Evolutionary conservation across 306 rosid species (phyloP).

Genomic region (Gastrolobium villosum): DNA sequence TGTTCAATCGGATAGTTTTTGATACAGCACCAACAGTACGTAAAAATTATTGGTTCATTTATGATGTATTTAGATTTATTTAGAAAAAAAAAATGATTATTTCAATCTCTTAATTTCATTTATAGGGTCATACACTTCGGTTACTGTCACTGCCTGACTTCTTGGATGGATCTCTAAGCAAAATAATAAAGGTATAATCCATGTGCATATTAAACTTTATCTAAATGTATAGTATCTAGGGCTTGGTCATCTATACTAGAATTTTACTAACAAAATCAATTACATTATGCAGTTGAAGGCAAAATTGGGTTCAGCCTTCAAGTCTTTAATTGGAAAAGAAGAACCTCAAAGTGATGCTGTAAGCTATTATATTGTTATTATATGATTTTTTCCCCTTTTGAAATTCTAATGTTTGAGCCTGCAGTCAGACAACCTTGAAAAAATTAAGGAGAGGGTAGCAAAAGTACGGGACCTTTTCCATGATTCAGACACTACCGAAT

Average conservation of each 20-base stretch:
- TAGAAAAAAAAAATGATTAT: not conserved
- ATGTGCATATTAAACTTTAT: slow-evolving; percentile 44
- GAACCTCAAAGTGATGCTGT: slow-evolving; percentile 62
- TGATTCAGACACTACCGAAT: slow-evolving; percentile 76
- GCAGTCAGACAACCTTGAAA: slow-evolving; percentile 78
- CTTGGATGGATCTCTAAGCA: slow-evolving; percentile 85
- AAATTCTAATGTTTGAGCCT: slow-evolving; percentile 38
- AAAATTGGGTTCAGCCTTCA: slow-evolving; percentile 62
- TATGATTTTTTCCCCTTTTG: slow-evolving; percentile 1
- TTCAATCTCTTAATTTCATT: slow-evolving; percentile 27
- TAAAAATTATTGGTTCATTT: slow-evolving; percentile 23
- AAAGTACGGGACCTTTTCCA: slow-evolving; percentile 85
- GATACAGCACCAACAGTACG: slow-evolving; percentile 91
- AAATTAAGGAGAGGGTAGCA: slow-evolving; percentile 68
- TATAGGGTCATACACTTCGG: slow-evolving; percentile 88
- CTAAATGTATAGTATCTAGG: too few relatives aligned
- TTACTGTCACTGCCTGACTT: slow-evolving; percentile 87
- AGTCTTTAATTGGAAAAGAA: slow-evolving; percentile 82
- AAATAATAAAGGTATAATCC: slow-evolving; percentile 67
- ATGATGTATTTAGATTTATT: not conserved
- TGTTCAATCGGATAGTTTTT: slow-evolving; percentile 84
- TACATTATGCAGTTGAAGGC: slow-evolving; percentile 47
- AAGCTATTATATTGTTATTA: slow-evolving; percentile 50
- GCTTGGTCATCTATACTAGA: slow-evolving; percentile 25
- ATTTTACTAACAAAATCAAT: slow-evolving; percentile 37